These are phyloP conservation scores for Phytophthora lateralis DNA, from an alignment of 352 stramenopile species.

Conservation along the genomic window DNA sequence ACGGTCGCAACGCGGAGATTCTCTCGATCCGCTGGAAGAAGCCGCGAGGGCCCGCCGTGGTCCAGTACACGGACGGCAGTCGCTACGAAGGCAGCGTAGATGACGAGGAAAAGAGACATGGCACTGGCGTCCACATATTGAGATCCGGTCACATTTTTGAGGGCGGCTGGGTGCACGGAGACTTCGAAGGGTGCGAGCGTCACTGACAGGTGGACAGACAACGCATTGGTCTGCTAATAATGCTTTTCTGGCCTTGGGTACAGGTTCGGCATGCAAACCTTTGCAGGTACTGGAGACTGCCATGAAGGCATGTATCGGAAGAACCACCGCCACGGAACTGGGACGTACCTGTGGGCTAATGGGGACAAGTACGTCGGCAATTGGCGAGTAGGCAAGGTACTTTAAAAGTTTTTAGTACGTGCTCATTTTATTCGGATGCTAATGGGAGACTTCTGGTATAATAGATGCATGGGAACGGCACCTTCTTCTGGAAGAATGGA, in stretches of 20 bases:
- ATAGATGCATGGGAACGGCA: conserved; percentile 82
- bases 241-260: not conserved
- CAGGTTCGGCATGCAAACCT: conserved; percentile 86
- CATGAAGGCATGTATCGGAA: conserved; percentile 90
- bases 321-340: conserved; percentile 81
- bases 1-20: conserved; percentile 42
- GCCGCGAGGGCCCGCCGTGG: conserved; percentile 36
- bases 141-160: conserved; percentile 74
- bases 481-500: conserved; percentile 77
- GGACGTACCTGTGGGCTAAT: conserved; percentile 89
- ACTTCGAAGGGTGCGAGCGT: conserved; percentile 78
- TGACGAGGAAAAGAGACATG: conserved; percentile 58
- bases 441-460: not conserved
- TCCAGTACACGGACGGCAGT: conserved; percentile 70
- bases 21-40: conserved; percentile 60
- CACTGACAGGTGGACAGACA: not conserved
- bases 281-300: conserved; percentile 79
- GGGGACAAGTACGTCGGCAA: conserved; percentile 90
- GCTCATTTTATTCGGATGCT: not conserved
- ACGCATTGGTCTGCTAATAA: conserved; percentile 1
- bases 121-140: conserved; percentile 59
- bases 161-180: conserved; percentile 80
- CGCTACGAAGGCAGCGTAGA: conserved; percentile 68
- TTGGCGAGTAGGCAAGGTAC: conserved; percentile 80
- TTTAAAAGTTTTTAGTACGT: not conserved